phyloP scores from a whole-genome alignment of 768 basidiomycete genomes.

The Pulveroboletus ravenelii region DNA sequence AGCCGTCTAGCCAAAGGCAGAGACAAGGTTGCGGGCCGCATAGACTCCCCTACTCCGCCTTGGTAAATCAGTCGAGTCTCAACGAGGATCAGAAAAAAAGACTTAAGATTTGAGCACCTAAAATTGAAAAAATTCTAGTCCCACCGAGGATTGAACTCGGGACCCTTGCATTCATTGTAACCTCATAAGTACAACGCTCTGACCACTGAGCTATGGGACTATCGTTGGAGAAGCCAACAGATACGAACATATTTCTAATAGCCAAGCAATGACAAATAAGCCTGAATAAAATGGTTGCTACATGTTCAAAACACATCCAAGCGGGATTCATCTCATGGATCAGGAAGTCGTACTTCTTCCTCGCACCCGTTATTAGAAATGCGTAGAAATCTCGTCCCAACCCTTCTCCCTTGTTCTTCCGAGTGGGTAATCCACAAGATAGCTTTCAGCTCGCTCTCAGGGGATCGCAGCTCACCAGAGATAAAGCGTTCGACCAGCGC shows the following conservation, averaged over 20 bases:
- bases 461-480: slow-evolving; percentile 43
- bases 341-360: slow-evolving; percentile 35
- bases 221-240: neutral
- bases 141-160: slow-evolving; percentile 62
- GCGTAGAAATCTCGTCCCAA: slow-evolving; percentile 65
- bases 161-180: slow-evolving; percentile 53
- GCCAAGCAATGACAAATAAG: neutral
- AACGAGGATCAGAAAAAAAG: no score
- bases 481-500: slow-evolving; percentile 62
- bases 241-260: neutral
- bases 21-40: neutral
- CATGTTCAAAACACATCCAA: neutral
- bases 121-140: slow-evolving; percentile 40
- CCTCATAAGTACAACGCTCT: slow-evolving; percentile 62
- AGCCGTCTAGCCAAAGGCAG: no score
- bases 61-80: neutral
- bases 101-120: neutral
- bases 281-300: no score
- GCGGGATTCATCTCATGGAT: slow-evolving; percentile 13
- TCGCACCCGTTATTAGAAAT: slow-evolving; percentile 40
- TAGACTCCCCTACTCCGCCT: neutral
- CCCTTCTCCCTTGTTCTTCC: slow-evolving; percentile 68
- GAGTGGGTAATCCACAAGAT: slow-evolving; percentile 89
- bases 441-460: slow-evolving; percentile 55
- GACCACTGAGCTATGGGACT: slow-evolving; percentile 59